phyloP scores from a whole-genome alignment of 495 filamentous ascomycete species.

The Aspergillus asperescens region DNA sequence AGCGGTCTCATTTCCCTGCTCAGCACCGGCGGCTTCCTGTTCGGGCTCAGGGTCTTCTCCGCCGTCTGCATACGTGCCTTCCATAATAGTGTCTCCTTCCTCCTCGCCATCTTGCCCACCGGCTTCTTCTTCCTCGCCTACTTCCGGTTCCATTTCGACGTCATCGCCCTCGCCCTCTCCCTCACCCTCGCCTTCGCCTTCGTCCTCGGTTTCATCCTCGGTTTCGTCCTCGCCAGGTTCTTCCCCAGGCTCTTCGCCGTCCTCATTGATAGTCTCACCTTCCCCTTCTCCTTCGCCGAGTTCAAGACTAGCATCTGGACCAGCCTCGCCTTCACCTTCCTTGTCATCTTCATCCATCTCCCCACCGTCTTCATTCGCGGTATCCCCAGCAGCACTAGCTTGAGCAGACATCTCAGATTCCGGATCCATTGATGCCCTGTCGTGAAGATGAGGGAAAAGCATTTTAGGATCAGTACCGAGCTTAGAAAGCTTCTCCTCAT shows the following conservation, averaged over 20 bases:
- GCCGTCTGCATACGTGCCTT: conserved; percentile 12
- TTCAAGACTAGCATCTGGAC: conserved; percentile 15
- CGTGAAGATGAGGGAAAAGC: conserved; percentile 35
- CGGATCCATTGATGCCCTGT: conserved; percentile 21
- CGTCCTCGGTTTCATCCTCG: conserved; percentile 4
- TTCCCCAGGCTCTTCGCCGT: conserved; percentile 12
- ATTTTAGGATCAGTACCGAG: conserved; percentile 27
- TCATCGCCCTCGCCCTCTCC: conserved; percentile 25
- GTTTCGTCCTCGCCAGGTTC: conserved; percentile 16
- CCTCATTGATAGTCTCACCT: conserved; percentile 14
- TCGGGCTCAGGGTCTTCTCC: background rate
- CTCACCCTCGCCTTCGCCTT: conserved; percentile 2
- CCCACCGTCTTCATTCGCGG: conserved; percentile 5
- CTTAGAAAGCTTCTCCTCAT: conserved; percentile 47
- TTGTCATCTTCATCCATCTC: conserved; percentile 26
- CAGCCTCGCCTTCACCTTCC: conserved; percentile 20
- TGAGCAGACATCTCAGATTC: conserved; percentile 26
- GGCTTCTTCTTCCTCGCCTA: conserved; percentile 14
- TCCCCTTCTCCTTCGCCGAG: conserved; percentile 10
- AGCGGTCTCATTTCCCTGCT: background rate
- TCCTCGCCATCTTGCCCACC: conserved; percentile 17
- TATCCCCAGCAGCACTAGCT: conserved; percentile 27
- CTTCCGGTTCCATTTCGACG: conserved; percentile 21
- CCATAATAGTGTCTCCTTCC: conserved; percentile 7
- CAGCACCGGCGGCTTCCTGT: background rate